phyloP scores from a whole-genome alignment of 768 basidiomycete genomes.

The Lentinula detonsa region DNA sequence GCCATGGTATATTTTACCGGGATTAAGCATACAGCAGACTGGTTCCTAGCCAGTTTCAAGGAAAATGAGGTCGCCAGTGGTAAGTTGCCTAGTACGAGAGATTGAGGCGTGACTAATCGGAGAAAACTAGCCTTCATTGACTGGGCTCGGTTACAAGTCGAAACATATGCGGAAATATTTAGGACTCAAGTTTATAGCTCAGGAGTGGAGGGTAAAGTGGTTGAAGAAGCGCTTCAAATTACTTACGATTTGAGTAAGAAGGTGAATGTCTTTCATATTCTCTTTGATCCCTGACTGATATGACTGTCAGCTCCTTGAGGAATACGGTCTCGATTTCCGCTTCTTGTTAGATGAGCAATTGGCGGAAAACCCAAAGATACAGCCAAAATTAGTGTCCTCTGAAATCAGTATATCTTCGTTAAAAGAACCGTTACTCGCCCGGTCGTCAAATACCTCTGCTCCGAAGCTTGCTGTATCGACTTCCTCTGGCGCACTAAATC shows the following conservation, averaged over 20 bases:
- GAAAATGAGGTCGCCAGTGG: conserved; percentile 93
- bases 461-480: conserved; percentile 12
- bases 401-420: conserved; percentile 22
- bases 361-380: conserved; percentile 38
- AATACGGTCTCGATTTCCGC: conserved; percentile 91
- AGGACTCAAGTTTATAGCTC: conserved; percentile 87
- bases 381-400: background rate
- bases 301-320: conserved; percentile 65
- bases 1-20: conserved; percentile 89
- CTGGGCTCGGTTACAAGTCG: conserved; percentile 87
- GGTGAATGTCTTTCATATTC: conserved; percentile 34
- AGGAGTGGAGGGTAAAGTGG: conserved; percentile 61
- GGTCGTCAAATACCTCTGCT: conserved; percentile 28
- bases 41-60: conserved; percentile 94
- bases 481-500: background rate
- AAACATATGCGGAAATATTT: conserved; percentile 79
- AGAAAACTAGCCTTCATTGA: conserved; percentile 74
- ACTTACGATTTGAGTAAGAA: conserved; percentile 79
- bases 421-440: background rate
- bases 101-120: background rate
- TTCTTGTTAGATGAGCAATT: conserved; percentile 82
- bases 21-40: conserved; percentile 96
- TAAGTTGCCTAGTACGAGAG: conserved; percentile 32
- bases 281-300: background rate
- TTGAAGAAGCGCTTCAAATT: conserved; percentile 75